phyloP scores from a whole-genome alignment of 768 basidiomycete genomes.

The Tulasnella sp. region DNA sequence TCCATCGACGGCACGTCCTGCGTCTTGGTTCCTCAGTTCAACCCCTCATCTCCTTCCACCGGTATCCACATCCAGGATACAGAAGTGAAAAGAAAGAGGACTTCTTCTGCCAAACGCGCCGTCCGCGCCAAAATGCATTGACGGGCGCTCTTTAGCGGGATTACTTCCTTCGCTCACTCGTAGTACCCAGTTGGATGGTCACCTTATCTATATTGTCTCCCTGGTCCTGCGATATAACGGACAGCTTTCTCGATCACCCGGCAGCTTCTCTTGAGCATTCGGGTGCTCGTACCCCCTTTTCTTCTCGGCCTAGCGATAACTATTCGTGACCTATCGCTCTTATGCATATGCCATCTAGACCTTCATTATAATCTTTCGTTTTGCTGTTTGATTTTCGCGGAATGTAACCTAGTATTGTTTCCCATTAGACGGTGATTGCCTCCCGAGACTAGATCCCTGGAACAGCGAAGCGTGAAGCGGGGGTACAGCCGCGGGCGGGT shows the following conservation, averaged over 20 bases:
- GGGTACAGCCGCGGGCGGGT: too few relatives aligned
- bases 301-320: neutral
- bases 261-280: neutral
- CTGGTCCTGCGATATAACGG: neutral
- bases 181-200: neutral
- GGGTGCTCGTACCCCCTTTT: neutral
- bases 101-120: neutral
- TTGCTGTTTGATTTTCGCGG: neutral
- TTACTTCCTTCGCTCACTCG: neutral
- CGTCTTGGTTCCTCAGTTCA: neutral
- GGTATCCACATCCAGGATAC: neutral
- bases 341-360: neutral
- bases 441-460: too few relatives aligned
- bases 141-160: neutral
- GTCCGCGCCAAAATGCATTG: neutral
- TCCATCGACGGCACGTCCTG: neutral
- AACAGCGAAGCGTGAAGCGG: too few relatives aligned
- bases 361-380: neutral
- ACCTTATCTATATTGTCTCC: neutral
- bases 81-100: neutral
- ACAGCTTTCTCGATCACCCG: neutral
- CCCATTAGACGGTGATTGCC: neutral
- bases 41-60: neutral
- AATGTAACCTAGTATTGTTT: neutral
- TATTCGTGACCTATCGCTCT: neutral